Evolutionary conservation across 352 stramenopile genomes (phyloP), one percentile per base, ranked within the genome.

Genomic region (Thraustotheca clavata): DNA sequence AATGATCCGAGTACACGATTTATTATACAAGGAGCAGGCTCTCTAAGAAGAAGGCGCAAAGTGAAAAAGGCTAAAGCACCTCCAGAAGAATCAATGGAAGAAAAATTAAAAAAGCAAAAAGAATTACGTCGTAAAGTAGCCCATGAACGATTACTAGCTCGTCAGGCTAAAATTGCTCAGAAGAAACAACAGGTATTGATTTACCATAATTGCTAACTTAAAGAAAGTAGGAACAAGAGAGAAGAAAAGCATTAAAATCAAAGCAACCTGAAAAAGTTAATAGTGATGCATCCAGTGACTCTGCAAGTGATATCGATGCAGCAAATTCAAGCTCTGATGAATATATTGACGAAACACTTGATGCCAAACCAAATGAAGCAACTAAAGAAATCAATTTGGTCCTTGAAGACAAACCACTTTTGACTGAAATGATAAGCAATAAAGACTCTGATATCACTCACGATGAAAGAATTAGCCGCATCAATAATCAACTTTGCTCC

Each of bases 281-380:
- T 24, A 40, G 29, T 14, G 48, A 69, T 0, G 75, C 63, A 0
- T 71, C 70, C n/a, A 72, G 68, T 41, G 73, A 77, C 38, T 86
- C 76, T 38, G 72, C 82, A 1, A 89, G 78, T 29, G 81, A 91
- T 33, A 87, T 77, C 43, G 87, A 89, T 48, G 59, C 16, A 8
- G 16, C n/a, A 22, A 26, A 49, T 57, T 22, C 31, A 49, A 27
- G 22, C 36, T 70, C 29, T 27, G 27, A 67, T 8, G 54, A 70
- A 2, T 39, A 69, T n/a, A 52, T 50, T 57, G 50, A 27, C 18
- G 49, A 68, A 40, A 24, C 27, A 22, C 40, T 31, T 20, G 34
- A 26, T 12, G 9, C 41, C 54, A 14, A 52, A 49, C 3, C 14
- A 26, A 46, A 27, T 14, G n/a, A 38, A 20, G 6, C 35, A 36